Base-by-base conservation (phyloP, 1,284 basidiomycete species). In the Marasmius tenuissimus region DNA sequence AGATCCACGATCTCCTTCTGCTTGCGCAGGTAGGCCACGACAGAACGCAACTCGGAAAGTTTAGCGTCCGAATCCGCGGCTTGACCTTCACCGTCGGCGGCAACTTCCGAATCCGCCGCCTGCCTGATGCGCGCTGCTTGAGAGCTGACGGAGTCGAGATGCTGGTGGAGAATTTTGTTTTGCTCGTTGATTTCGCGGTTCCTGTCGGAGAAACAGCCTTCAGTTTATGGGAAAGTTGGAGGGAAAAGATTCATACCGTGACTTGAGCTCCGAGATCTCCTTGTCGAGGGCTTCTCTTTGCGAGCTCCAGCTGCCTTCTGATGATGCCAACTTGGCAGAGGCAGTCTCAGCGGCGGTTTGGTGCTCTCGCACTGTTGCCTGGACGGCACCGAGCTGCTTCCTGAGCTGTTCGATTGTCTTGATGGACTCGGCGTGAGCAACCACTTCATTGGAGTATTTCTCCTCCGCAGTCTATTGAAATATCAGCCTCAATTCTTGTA, bases 1-100 rank as follows among this genome's bases (percentile, higher is more conserved):
- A 96, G 82, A 65, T 96, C 93, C 47, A 92, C 89, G 60, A 96
- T 93, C 71, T 96, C 93, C 76, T 96, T 95, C 78, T 96, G 94
- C 68, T 91, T 92, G 34, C 94, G 86, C 38, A 96, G 77, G 73
- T 92, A 95, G 1, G 87, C 82, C 52, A 96, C 89, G 18, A 97
- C 90, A 39, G 89, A 87, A 49, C 90, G 90, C 16, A 96, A 77
- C 67, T 94, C 91, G 0, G 87, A 79, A 14, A 90, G 65, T 69
- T 89, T 88, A 4, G 79, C 81, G 64, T 89, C 87, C 11, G 74
- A 65, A 63, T 87, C 83, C 16, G 80, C 83, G 4, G 75, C 35
- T 16, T n/a, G 22, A 8, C 66, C 74, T 38, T 83, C 84, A 4
- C 69, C 81, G 6, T 76, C 67, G 9, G 75, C 65, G 11, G 74